phyloP scores from a whole-genome alignment of 2,329 filamentous ascomycete species.

The Tolypocladium guangdongense region DNA sequence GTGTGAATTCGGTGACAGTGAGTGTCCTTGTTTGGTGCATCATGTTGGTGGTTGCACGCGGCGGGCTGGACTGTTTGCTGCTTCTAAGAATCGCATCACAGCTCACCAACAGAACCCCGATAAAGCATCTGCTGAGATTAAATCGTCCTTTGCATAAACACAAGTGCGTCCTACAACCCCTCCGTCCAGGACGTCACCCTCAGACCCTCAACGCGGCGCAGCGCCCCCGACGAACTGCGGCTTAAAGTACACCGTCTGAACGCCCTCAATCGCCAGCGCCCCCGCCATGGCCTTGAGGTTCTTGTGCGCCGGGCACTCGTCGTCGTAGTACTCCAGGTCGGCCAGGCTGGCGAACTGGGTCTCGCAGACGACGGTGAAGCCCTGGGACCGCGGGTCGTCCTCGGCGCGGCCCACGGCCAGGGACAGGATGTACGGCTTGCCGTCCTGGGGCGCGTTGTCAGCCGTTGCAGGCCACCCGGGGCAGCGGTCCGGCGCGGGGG shows the following conservation, averaged over 20 bases:
- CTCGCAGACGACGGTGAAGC: constrained; percentile 53
- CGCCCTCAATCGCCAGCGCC: constrained; percentile 21
- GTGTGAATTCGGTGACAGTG: too few relatives aligned
- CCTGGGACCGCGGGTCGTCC: constrained; percentile 49
- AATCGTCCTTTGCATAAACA: neutral
- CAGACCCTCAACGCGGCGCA: neutral
- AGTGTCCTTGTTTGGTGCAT: too few relatives aligned
- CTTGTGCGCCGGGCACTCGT: constrained; percentile 32
- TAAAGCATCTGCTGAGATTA: neutral
- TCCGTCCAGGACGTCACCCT: neutral
- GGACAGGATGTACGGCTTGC: constrained; percentile 57
- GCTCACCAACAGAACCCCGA: neutral
- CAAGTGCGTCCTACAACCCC: neutral
- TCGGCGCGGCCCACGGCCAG: constrained; percentile 41
- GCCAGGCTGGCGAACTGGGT: constrained; percentile 53
- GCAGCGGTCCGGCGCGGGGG: neutral
- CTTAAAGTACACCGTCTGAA: constrained; percentile 31
- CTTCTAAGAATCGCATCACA: neutral
- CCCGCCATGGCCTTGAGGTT: constrained; percentile 26
- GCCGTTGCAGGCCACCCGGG: too few relatives aligned
- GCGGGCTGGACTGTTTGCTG: neutral
- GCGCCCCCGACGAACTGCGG: constrained; percentile 13
- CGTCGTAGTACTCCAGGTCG: constrained; percentile 63
- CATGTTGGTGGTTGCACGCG: neutral
- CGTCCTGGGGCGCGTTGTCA: constrained; percentile 39